phyloP scores from a whole-genome alignment of 495 filamentous ascomycete genomes.

The Sabuloglossum arenarium region DNA sequence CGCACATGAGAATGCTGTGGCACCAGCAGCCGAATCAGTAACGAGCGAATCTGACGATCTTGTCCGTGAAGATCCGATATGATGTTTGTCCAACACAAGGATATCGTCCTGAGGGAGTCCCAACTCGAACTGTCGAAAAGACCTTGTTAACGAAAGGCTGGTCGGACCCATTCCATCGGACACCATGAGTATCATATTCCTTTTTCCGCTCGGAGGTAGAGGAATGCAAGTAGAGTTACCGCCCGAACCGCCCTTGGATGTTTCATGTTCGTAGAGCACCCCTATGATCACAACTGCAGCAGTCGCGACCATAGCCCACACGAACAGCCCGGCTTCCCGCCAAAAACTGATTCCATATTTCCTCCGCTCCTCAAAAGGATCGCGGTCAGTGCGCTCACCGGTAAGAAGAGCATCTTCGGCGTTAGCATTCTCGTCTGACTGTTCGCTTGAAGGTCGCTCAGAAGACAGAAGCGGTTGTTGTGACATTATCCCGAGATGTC shows the following conservation, averaged over 20 bases:
- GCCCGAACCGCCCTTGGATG: constrained; percentile 16
- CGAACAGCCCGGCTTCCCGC: constrained; percentile 53
- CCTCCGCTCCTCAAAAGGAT: constrained; percentile 7
- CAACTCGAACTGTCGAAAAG: constrained; percentile 52
- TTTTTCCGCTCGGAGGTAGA: constrained; percentile 49
- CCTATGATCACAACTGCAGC: constrained; percentile 53
- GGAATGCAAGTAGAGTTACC: constrained; percentile 18
- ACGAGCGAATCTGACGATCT: constrained; percentile 62
- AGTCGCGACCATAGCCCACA: constrained; percentile 81
- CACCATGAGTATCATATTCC: constrained; percentile 96
- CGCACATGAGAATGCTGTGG: constrained; percentile 86
- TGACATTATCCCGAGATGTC: neutral
- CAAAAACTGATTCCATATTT: constrained; percentile 30
- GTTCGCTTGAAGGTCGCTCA: constrained; percentile 18
- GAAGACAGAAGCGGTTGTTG: constrained; percentile 10
- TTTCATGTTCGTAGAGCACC: constrained; percentile 48
- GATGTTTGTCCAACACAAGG: constrained; percentile 61
- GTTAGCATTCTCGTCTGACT: constrained; percentile 15
- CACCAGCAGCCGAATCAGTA: constrained; percentile 87
- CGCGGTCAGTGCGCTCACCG: constrained; percentile 25
- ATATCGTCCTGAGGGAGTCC: constrained; percentile 46
- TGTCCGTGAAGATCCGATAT: constrained; percentile 78
- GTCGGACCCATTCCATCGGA: constrained; percentile 96
- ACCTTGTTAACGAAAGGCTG: constrained; percentile 63
- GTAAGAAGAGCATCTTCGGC: constrained; percentile 43